phyloP scores from a whole-genome alignment of 2,329 filamentous ascomycete genomes.

The Aspergillus arachidicola region DNA sequence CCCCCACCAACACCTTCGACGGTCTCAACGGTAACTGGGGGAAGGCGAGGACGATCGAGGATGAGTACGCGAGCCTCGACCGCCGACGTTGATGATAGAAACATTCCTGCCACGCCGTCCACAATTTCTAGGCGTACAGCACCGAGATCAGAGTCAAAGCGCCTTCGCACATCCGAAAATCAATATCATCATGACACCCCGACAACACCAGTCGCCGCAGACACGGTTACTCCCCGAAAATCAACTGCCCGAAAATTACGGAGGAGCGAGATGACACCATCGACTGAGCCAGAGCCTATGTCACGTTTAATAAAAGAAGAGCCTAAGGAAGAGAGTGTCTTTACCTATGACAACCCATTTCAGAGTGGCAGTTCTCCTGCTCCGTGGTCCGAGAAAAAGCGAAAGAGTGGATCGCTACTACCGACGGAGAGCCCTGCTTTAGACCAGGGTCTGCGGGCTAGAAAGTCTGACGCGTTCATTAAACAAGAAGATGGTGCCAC shows the following conservation, averaged over 20 bases:
- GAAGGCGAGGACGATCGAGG: constrained; percentile 55
- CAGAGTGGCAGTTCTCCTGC: constrained; percentile 79
- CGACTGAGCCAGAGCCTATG: constrained; percentile 39
- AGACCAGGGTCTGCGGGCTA: constrained; percentile 30
- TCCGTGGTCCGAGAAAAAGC: constrained; percentile 41
- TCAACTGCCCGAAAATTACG: constrained; percentile 56
- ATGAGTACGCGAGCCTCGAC: constrained; percentile 50
- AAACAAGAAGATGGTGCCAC: constrained; percentile 56
- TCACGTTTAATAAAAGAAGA: constrained; percentile 48
- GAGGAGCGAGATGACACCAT: constrained; percentile 49
- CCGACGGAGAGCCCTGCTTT: constrained; percentile 31
- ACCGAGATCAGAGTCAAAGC: constrained; percentile 38
- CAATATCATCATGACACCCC: constrained; percentile 35
- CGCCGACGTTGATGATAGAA: constrained; percentile 37
- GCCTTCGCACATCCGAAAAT: constrained; percentile 33
- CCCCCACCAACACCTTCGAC: constrained; percentile 53
- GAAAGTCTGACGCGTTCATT: constrained; percentile 39
- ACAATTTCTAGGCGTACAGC: constrained; percentile 34
- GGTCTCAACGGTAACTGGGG: constrained; percentile 58
- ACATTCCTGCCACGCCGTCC: constrained; percentile 29
- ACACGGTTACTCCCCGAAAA: constrained; percentile 37
- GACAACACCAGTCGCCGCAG: constrained; percentile 41
- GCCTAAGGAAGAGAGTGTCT: constrained; percentile 63
- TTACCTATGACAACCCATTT: constrained; percentile 90
- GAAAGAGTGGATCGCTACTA: constrained; percentile 54